Evolutionary conservation across 768 basidiomycete species (phyloP).

Genomic region (Antrodiella citrinella): DNA sequence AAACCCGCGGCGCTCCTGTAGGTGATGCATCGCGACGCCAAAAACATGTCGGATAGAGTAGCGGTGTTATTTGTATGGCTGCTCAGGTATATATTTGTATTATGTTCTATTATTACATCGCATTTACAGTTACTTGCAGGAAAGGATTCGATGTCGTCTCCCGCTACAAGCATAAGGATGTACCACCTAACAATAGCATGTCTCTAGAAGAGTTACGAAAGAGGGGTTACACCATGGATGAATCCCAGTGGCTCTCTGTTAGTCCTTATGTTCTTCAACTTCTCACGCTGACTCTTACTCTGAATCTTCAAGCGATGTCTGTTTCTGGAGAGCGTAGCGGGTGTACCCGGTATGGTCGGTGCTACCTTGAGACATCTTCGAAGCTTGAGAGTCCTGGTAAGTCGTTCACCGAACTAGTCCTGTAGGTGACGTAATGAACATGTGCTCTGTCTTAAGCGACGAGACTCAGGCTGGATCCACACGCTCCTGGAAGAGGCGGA

Average conservation of each 20-base stretch:
- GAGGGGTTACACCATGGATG: constrained; percentile 65
- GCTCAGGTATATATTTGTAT: constrained; percentile 30
- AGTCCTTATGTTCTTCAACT: constrained; percentile 14
- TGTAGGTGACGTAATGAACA: not conserved
- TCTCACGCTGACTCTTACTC: no score
- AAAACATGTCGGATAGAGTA: constrained; percentile 64
- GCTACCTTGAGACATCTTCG: constrained; percentile 81
- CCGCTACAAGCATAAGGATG: constrained; percentile 70
- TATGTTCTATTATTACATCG: not conserved
- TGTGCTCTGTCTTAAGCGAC: constrained; percentile 26
- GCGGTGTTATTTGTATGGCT: constrained; percentile 57
- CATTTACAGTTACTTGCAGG: constrained; percentile 24
- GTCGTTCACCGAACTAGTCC: constrained; percentile 1
- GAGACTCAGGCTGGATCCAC: constrained; percentile 78
- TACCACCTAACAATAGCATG: constrained; percentile 56
- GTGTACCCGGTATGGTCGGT: constrained; percentile 95
- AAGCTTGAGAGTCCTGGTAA: constrained; percentile 82
- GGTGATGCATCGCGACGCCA: constrained; percentile 65
- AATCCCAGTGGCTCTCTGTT: constrained; percentile 71
- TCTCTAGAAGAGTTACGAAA: constrained; percentile 65
- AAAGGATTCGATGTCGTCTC: constrained; percentile 77
- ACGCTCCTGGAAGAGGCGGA: constrained; percentile 91
- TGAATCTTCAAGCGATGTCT: constrained; percentile 35
- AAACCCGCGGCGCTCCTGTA: constrained; percentile 17
- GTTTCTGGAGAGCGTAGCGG: constrained; percentile 85